Percentiles rank a stretch among this genome's conserved stretches.
Conservation (phyloP, 1,284 basidiomycete species). For the Cutaneotrichosporon sp. region DNA sequence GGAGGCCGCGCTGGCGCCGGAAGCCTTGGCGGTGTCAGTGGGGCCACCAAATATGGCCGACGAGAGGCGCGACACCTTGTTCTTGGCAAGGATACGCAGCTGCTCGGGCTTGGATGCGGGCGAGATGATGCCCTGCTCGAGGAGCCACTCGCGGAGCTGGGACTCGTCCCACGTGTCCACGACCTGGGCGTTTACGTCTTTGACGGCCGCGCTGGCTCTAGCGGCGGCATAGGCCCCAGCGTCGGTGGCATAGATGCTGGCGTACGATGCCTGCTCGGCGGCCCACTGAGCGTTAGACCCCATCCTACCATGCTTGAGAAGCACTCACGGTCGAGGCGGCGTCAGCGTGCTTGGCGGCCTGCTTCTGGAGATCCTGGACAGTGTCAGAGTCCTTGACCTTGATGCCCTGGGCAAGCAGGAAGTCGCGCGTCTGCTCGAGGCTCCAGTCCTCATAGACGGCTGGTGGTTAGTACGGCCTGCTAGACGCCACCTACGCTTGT, state of each 20-base stretch:
- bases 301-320: too few relatives aligned
- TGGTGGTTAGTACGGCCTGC: slow-evolving; percentile 20
- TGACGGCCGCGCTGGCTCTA: slow-evolving; percentile 68
- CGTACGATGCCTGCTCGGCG: slow-evolving; percentile 25
- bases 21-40: slow-evolving; percentile 43
- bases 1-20: slow-evolving; percentile 48
- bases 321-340: slow-evolving; percentile 52
- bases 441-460: slow-evolving; percentile 67
- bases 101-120: slow-evolving; percentile 77
- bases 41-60: slow-evolving; percentile 64
- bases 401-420: slow-evolving; percentile 72
- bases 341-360: slow-evolving; percentile 60
- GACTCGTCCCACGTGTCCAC: slow-evolving; percentile 71
- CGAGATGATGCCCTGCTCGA: slow-evolving; percentile 79
- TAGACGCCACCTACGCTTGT: slow-evolving; percentile 42
- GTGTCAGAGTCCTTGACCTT: slow-evolving; percentile 59
- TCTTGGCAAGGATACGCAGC: slow-evolving; percentile 73
- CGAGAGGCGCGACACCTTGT: slow-evolving; percentile 58
- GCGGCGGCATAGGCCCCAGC: too few relatives aligned
- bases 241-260: background rate
- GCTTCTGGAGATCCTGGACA: slow-evolving; percentile 52
- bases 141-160: slow-evolving; percentile 74
- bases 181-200: slow-evolving; percentile 48
- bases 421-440: slow-evolving; percentile 63
- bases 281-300: slow-evolving; percentile 36